Conservation (phyloP, 768 basidiomycete genomes). For the Suillus decipiens region DNA sequence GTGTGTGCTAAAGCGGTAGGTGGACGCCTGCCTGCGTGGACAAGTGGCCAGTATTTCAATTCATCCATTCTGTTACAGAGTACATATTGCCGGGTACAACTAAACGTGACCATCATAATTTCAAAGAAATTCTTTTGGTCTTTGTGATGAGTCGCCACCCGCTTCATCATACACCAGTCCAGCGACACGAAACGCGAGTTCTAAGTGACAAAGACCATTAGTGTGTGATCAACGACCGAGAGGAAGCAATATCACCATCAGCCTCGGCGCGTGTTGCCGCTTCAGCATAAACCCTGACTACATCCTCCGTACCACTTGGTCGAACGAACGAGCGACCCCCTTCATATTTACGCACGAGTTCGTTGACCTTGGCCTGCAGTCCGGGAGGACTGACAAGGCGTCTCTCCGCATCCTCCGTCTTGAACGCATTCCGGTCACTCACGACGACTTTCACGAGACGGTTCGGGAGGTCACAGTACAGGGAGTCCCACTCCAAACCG, state of each 20-base stretch:
- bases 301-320: conserved; percentile 98
- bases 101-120: neutral
- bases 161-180: conserved; percentile 83
- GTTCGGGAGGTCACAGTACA: conserved; percentile 94
- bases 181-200: conserved; percentile 83
- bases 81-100: neutral
- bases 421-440: conserved; percentile 76
- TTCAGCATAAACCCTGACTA: conserved; percentile 97
- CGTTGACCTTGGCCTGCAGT: conserved; percentile 81
- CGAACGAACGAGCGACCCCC: conserved; percentile 92
- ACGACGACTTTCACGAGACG: conserved; percentile 93
- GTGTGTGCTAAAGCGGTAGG: neutral
- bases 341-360: conserved; percentile 73
- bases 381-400: conserved; percentile 78
- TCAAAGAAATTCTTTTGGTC: conserved; percentile 81
- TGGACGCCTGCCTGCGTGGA: neutral
- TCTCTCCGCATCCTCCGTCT: conserved; percentile 92
- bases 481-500: conserved; percentile 85
- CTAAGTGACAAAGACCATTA: conserved; percentile 39
- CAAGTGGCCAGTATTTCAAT: neutral
- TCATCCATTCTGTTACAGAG: conserved; percentile 2
- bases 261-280: conserved; percentile 72
- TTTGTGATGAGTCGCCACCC: conserved; percentile 72
- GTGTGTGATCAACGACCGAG: conserved; percentile 1
- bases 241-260: conserved; percentile 57